These are phyloP conservation scores for Cephalotrichum gorgonifer DNA, from an alignment of 2,329 filamentous ascomycete species.

Conservation along the genomic window DNA sequence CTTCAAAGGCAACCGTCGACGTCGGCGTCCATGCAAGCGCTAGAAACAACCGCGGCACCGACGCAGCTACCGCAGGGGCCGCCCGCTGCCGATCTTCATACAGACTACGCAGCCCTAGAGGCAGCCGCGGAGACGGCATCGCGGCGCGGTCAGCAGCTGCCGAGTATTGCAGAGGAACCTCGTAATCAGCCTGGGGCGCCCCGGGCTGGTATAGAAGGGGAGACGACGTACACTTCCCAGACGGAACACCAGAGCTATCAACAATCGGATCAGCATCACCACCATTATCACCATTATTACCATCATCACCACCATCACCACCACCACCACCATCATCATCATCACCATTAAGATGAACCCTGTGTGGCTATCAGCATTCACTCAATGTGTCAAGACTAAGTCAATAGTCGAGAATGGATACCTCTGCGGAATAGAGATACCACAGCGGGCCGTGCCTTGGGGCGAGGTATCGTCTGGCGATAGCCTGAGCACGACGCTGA, in stretches of 20 bases:
- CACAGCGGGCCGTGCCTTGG: too few relatives aligned
- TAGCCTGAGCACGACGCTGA: too few relatives aligned
- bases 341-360: not conserved
- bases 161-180: not conserved
- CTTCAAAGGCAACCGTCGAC: not conserved
- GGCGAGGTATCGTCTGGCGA: too few relatives aligned
- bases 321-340: constrained; percentile 5
- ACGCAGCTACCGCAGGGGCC: not conserved
- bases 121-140: not conserved
- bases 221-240: not conserved
- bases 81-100: not conserved
- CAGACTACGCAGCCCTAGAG: not conserved
- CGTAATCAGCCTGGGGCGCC: not conserved
- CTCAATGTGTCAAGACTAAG: too few relatives aligned
- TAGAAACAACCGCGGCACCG: not conserved
- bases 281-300: constrained; percentile 5
- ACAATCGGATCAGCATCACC: constrained; percentile 3
- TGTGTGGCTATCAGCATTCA: not conserved
- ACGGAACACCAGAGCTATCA: not conserved
- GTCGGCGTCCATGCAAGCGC: not conserved
- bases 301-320: constrained; percentile 7
- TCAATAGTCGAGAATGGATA: too few relatives aligned
- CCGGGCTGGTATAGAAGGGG: not conserved
- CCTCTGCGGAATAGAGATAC: too few relatives aligned
- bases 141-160: not conserved